A percentile compares a stretch with the other conserved stretches of the same genome.
Conservation (phyloP, 2,329 filamentous ascomycete genomes). For the Mariannaea sp. region DNA sequence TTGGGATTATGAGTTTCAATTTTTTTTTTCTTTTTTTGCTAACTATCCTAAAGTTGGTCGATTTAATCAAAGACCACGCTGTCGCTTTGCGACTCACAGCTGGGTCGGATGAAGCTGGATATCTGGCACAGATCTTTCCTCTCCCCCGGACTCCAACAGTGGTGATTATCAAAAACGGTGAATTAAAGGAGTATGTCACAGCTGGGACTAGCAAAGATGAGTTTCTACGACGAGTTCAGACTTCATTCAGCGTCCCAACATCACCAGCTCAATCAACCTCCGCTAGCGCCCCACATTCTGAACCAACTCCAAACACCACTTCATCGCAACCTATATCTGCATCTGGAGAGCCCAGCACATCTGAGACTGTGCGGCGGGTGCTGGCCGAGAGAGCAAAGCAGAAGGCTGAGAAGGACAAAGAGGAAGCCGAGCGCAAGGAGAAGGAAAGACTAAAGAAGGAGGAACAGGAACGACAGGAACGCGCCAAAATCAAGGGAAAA, state of each 20-base stretch:
- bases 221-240: slow-evolving; percentile 57
- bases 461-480: too few species aligned
- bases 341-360: slow-evolving; percentile 32
- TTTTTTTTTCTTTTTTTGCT: slow-evolving; percentile 15
- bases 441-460: too few species aligned
- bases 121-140: slow-evolving; percentile 81
- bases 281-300: slow-evolving; percentile 25
- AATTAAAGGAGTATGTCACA: slow-evolving; percentile 76
- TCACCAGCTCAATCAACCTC: slow-evolving; percentile 23
- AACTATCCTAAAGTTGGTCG: slow-evolving; percentile 52
- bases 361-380: slow-evolving; percentile 45
- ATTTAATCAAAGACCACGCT: slow-evolving; percentile 63
- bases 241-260: slow-evolving; percentile 40
- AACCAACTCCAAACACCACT: slow-evolving; percentile 25
- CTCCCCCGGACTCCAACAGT: slow-evolving; percentile 78
- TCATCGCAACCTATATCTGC: slow-evolving; percentile 27
- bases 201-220: slow-evolving; percentile 67
- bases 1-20: too few species aligned
- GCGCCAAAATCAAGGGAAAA: slow-evolving; percentile 53
- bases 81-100: slow-evolving; percentile 72
- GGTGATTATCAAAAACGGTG: slow-evolving; percentile 78
- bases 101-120: slow-evolving; percentile 80
- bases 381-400: slow-evolving; percentile 57
- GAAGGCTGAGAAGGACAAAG: slow-evolving; percentile 49
- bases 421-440: slow-evolving; percentile 51